Evolutionary conservation across 371 early-diverging fungal species (phyloP).

Genomic region (Quaeritorhiza haematococci): DNA sequence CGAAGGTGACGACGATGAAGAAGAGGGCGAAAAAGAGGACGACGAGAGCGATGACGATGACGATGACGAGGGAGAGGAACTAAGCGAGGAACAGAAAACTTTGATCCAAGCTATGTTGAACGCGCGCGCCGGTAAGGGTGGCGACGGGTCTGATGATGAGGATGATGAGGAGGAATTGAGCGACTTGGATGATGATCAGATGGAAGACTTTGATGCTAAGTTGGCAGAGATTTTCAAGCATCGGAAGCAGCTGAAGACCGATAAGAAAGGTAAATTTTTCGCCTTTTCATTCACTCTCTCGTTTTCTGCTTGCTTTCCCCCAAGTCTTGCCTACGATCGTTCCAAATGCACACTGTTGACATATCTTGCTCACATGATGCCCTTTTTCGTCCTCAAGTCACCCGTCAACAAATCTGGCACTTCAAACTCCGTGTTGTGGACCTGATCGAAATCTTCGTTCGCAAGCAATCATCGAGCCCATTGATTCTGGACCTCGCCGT

Average conservation of each 20-base stretch:
- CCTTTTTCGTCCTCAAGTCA: slow-evolving; percentile 26
- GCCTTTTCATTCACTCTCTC: neutral
- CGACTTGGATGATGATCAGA: slow-evolving; percentile 80
- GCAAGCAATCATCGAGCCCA: slow-evolving; percentile 62
- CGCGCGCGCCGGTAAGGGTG: slow-evolving; percentile 18
- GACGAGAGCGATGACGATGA: slow-evolving; percentile 40
- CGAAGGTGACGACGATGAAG: slow-evolving; percentile 35
- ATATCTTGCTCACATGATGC: neutral
- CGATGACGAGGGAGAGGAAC: slow-evolving; percentile 17
- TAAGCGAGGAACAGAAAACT: slow-evolving; percentile 27
- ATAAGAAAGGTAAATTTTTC: slow-evolving; percentile 53
- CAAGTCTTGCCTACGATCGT: too few relatives aligned
- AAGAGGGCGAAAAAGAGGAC: slow-evolving; percentile 38
- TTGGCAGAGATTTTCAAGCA: slow-evolving; percentile 78
- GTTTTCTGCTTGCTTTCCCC: neutral
- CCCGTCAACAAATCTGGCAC: slow-evolving; percentile 70
- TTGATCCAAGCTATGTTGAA: slow-evolving; percentile 40
- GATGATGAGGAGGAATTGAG: slow-evolving; percentile 62
- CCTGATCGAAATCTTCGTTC: slow-evolving; percentile 69
- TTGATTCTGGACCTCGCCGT: slow-evolving; percentile 65
- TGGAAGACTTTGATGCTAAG: slow-evolving; percentile 88
- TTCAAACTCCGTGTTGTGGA: slow-evolving; percentile 87
- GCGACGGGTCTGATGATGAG: slow-evolving; percentile 11
- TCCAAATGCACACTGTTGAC: too few relatives aligned
- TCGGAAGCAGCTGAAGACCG: slow-evolving; percentile 65